Conservation (phyloP, 2,329 filamentous ascomycete species). For the Stemphylium beticola region DNA sequence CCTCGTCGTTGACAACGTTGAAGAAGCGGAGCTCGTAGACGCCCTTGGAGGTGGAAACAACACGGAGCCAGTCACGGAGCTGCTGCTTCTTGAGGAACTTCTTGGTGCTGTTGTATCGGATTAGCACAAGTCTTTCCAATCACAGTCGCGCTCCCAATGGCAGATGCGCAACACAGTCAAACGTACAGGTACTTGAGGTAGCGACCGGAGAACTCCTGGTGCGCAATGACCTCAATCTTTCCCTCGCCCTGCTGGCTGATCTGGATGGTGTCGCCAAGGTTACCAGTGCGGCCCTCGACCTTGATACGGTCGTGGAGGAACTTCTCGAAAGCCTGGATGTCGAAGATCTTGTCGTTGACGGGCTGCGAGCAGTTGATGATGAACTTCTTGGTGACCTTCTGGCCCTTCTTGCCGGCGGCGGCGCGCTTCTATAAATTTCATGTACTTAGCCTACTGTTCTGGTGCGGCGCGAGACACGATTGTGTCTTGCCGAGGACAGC, state of each 20-base stretch:
- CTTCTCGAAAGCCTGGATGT: constrained; percentile 98
- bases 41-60: constrained; percentile 96
- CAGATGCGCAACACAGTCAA: neutral
- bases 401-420: constrained; percentile 55
- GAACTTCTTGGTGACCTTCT: constrained; percentile 94
- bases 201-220: constrained; percentile 97
- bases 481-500: constrained; percentile 71
- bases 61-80: constrained; percentile 99
- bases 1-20: constrained; percentile 99
- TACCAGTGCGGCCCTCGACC: constrained; percentile 97
- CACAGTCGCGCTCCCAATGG: neutral
- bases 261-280: constrained; percentile 91
- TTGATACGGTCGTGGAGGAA: constrained; percentile 99
- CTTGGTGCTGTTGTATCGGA: constrained; percentile 77
- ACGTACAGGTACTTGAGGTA: constrained; percentile 99
- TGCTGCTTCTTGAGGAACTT: constrained; percentile 99
- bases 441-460: constrained; percentile 94
- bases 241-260: constrained; percentile 93
- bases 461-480: constrained; percentile 26
- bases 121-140: neutral
- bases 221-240: constrained; percentile 96
- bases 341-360: constrained; percentile 99
- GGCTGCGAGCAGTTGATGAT: constrained; percentile 99
- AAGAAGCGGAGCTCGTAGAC: constrained; percentile 99
- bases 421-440: constrained; percentile 61